Percentiles rank a stretch among this genome's conserved stretches.
Conservation (phyloP, 345 rosid species). For the Kernera saxatilis region DNA sequence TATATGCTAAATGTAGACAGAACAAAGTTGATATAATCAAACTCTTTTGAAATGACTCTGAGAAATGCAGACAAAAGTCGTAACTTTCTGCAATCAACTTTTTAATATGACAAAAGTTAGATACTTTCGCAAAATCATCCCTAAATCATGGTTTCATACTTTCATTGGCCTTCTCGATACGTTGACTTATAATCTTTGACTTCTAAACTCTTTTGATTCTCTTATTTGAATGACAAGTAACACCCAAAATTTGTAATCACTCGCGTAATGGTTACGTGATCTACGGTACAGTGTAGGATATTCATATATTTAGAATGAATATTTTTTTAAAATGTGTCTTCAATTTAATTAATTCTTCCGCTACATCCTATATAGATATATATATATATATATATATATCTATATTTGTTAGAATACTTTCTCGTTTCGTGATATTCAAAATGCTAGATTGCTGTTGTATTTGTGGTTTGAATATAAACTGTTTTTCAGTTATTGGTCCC, state of each 20-base stretch:
- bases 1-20: constrained; percentile 16
- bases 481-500: background rate
- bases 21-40: background rate
- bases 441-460: background rate
- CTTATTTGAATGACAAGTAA: constrained; percentile 6
- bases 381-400: background rate
- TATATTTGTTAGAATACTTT: background rate
- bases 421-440: background rate
- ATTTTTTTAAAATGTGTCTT: background rate
- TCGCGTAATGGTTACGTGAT: constrained; percentile 13
- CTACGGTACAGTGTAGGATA: background rate
- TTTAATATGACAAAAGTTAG: constrained; percentile 13
- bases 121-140: constrained; percentile 24
- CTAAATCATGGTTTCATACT: constrained; percentile 21
- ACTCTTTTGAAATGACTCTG: constrained; percentile 18
- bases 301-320: background rate
- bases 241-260: background rate
- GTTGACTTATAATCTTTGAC: constrained; percentile 11
- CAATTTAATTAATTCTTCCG: background rate
- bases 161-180: constrained; percentile 22
- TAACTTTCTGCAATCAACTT: constrained; percentile 26
- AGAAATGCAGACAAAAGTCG: constrained; percentile 25
- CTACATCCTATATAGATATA: background rate
- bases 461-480: background rate
- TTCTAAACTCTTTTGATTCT: background rate